Base-by-base conservation (phyloP, 169 alveolate genomes). In the Plasmodium malariae region DNA sequence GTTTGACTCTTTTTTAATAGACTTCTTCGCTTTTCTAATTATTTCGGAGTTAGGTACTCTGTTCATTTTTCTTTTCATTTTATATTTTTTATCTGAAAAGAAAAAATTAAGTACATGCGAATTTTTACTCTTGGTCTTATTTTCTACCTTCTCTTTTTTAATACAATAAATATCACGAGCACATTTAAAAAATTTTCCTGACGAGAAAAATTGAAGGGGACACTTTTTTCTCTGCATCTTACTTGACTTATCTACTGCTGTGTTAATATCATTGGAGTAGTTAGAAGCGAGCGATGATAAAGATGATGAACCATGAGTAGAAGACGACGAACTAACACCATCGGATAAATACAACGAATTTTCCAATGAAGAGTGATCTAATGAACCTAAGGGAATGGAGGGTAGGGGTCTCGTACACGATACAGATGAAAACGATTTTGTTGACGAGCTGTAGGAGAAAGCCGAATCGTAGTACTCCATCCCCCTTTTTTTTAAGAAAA, bases 291-390 rank as follows among this genome's bases (percentile, higher is more conserved):
- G 26, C 2, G 86, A 57, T 48, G 62, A 83, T 32, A 54, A 34
- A 11, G 90, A 65, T 1, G 90, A 83, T 11, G 90, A 24, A 28
- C 62, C n/a, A 45, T 14, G 34, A 51, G 63, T 37, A 2, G 74
- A 19, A 1, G 88, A 28, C 3, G 71, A 30, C n/a, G 88, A 57
- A 60, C 32, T 28, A 60, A 28, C 32, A 54, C 68, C 7, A 51
- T 40, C 69, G 67, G 78, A 62, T 40, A 45, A 19, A 30, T 32
- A 21, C 11, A 26, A 37, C 37, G 69, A 48, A 78, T 43, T 70
- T 4, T 67, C 51, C 12, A 65, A 54, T 14, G 73, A 26, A 3
- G 48, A 74, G 9, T 48, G 30, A 2, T 32, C 49, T 24, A 54
- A 26, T 0, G 78, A 63, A 43, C 30, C 34, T 30, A 78, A 43